These are phyloP conservation scores for Anisogramma anomala DNA, from an alignment of 2,329 filamentous ascomycete genomes.

Conservation along the genomic window DNA sequence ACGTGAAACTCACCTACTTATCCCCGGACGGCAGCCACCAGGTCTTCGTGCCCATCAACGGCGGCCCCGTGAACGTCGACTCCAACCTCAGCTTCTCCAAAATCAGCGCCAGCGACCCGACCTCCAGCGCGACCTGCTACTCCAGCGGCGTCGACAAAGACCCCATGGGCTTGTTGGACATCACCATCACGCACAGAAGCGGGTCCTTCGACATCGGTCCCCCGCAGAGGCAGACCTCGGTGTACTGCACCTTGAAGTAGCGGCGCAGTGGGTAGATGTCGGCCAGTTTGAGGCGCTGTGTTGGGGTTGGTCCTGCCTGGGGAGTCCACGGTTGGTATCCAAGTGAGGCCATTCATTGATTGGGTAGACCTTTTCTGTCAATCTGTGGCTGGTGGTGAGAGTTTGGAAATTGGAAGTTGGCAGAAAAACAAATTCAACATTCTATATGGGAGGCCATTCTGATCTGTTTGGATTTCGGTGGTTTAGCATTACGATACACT, in stretches of 20 bases:
- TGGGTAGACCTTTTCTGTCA: neutral
- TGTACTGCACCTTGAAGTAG: conserved; percentile 2
- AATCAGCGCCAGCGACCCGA: conserved; percentile 8
- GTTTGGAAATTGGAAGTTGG: neutral
- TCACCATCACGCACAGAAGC: conserved; percentile 8
- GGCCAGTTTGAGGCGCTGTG: neutral
- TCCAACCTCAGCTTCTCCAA: conserved; percentile 13
- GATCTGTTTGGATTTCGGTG: neutral
- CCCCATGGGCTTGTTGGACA: neutral
- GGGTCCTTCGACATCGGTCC: conserved; percentile 12
- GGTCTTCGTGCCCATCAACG: conserved; percentile 10
- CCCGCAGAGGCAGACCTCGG: conserved; percentile 13
- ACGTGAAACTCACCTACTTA: conserved; percentile 12
- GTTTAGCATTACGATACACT: neutral
- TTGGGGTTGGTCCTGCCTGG: neutral
- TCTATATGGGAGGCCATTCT: neutral
- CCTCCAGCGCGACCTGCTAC: conserved; percentile 9
- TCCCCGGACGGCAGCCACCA: conserved; percentile 13
- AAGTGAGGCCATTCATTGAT: too few relatives aligned
- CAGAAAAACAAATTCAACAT: neutral
- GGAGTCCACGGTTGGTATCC: too few relatives aligned
- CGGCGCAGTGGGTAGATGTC: neutral
- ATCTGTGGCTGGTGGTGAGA: neutral
- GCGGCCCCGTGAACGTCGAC: conserved; percentile 2
- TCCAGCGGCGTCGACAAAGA: conserved; percentile 9